Percentiles rank a stretch among this genome's conserved stretches.
Evolutionary conservation across 192 early-diverging fungal species (phyloP).

Genomic region (Mortierella claussenii): DNA sequence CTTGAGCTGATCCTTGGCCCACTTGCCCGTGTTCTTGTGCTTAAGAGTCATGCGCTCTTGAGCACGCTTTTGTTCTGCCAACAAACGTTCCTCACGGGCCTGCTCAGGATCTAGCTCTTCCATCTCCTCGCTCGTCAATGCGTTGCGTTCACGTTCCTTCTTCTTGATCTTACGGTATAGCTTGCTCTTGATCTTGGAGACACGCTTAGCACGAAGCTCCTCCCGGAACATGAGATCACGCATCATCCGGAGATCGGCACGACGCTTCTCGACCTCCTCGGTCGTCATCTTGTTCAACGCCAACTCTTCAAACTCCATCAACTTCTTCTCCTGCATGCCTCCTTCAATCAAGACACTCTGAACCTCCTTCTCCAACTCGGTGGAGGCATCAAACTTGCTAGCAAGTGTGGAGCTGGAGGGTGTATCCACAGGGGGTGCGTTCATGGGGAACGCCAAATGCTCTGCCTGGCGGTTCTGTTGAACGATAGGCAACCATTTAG

Average conservation of each 20-base stretch:
- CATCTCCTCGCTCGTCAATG: conserved; percentile 62
- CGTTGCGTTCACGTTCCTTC: conserved; percentile 75
- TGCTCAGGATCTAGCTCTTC: conserved; percentile 74
- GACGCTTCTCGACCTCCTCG: conserved; percentile 83
- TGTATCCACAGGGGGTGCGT: conserved; percentile 39
- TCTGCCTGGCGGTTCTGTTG: conserved; percentile 86
- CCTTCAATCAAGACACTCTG: conserved; percentile 72
- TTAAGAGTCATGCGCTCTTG: conserved; percentile 92
- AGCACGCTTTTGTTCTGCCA: conserved; percentile 83
- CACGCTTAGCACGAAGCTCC: conserved; percentile 89
- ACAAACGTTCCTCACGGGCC: conserved; percentile 70
- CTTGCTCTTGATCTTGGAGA: conserved; percentile 98
- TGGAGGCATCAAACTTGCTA: conserved; percentile 71
- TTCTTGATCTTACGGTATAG: conserved; percentile 90
- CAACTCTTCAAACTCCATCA: conserved; percentile 85
- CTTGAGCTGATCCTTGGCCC: conserved; percentile 88
- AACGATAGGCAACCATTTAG: conserved; percentile 87
- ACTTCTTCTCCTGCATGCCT: conserved; percentile 82
- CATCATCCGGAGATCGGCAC: conserved; percentile 88
- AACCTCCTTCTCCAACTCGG: conserved; percentile 84
- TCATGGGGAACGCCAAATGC: conserved; percentile 80
- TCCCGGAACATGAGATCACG: conserved; percentile 93
- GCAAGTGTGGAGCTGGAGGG: conserved; percentile 67
- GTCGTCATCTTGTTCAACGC: conserved; percentile 83
- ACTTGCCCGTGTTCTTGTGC: conserved; percentile 96